Evolutionary conservation across 148 eudicot genomes (phyloP), one percentile per base, ranked within the genome.

Genomic region (Gaultheria prostrata): DNA sequence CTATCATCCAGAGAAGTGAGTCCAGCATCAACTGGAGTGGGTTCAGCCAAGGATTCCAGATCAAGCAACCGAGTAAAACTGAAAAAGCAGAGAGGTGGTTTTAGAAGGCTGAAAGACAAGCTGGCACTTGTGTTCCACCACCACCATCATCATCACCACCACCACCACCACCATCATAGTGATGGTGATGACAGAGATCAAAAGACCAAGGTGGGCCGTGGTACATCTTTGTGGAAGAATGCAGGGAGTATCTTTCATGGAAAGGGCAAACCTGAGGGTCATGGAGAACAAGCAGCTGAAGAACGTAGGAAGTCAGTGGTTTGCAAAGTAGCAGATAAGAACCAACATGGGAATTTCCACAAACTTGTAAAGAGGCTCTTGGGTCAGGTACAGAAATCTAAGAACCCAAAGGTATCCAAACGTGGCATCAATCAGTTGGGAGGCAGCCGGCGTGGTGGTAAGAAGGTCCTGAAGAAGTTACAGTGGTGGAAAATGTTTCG

Each of bases 61-160:
- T 35, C 79, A 46, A 77, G 84, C 3, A 50, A 69, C 48, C 70
- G 48, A 24, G 43, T 17, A 39, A 85, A 81, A 65, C 87, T 28
- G 45, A 81, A 77, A 20, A 83, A 65, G 70, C 50, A 50, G 20
- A 73, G 12, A 24, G 92, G 95, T 18, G 76, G 86, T 32, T 87
- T 90, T 48, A 91, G 83, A 83, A 90, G 87, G 77, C 46, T 94
- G 20, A 86, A 91, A 88, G 90, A 86, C 84, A 92, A 88, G 86
- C 56, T 94, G 63, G 92, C 94, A 35, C 84, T 89, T 85, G 86
- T 94, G 18, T 89, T 94, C 83, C 95, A 94, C 85, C 93, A 90
- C 83, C 98, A 91, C 76, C 94, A 91, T 46, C 94, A 91, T 46
- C 95, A 91, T 57, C 94, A 93, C 84, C 96, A 92, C 83, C 94